These are phyloP conservation scores for Chalciporus piperatus DNA, from an alignment of 768 basidiomycete genomes.

Conservation along the genomic window DNA sequence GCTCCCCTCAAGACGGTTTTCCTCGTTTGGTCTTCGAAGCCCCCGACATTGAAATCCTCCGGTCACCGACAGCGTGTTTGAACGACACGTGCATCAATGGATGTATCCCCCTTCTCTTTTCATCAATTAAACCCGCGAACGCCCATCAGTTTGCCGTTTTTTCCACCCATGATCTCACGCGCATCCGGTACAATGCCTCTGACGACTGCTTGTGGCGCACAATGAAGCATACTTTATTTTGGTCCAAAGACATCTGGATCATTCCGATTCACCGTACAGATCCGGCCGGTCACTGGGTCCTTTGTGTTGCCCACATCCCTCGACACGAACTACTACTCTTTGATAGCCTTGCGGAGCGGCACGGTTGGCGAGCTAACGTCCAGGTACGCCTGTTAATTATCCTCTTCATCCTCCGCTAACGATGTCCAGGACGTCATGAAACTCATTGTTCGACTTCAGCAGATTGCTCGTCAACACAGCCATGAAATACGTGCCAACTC, in stretches of 20 bases:
- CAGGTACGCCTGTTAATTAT: background rate
- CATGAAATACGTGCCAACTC: no score
- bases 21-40: slow-evolving; percentile 2
- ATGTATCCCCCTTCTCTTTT: slow-evolving; percentile 4
- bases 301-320: no score
- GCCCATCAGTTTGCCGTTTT: slow-evolving; percentile 8
- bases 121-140: background rate
- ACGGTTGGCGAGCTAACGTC: background rate
- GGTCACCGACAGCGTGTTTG: background rate
- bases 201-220: no score
- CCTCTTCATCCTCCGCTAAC: background rate
- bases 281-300: no score
- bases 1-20: slow-evolving; percentile 5
- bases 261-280: no score
- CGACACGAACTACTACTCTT: background rate
- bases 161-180: slow-evolving; percentile 6
- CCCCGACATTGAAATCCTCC: background rate
- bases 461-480: no score
- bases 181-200: background rate
- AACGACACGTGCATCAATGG: slow-evolving; percentile 15
- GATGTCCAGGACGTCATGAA: background rate
- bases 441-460: background rate
- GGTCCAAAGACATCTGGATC: slow-evolving; percentile 30
- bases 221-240: no score
- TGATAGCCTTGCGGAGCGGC: background rate